phyloP scores from a whole-genome alignment of 768 basidiomycete species.

The Leccinellum luteum region DNA sequence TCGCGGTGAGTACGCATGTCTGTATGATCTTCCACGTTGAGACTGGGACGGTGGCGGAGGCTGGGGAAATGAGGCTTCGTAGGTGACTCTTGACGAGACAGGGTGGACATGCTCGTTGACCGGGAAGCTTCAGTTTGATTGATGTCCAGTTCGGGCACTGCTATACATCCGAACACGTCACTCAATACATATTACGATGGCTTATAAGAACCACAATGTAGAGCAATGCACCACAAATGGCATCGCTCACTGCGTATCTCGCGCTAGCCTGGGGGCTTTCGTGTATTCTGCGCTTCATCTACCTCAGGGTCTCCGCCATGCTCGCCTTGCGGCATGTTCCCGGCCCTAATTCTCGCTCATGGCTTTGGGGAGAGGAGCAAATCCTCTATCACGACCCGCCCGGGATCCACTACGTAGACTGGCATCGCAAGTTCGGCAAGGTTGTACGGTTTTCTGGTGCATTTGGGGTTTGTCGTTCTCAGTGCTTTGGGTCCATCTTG shows the following conservation, averaged over 20 bases:
- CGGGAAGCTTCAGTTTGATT: not conserved
- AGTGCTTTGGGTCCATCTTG: constrained; percentile 3
- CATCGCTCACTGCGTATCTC: constrained; percentile 4
- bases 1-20: constrained; percentile 34
- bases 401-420: constrained; percentile 49
- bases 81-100: constrained; percentile 24
- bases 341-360: constrained; percentile 47
- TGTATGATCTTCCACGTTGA: constrained; percentile 38
- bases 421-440: constrained; percentile 53
- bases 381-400: constrained; percentile 49
- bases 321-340: constrained; percentile 44
- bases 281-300: constrained; percentile 32
- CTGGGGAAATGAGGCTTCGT: constrained; percentile 25
- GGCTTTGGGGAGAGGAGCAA: constrained; percentile 65
- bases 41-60: constrained; percentile 30
- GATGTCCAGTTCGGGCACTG: constrained; percentile 1
- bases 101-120: constrained; percentile 25
- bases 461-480: constrained; percentile 43
- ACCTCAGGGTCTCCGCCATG: constrained; percentile 34
- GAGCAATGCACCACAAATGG: constrained; percentile 8
- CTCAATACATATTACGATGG: not conserved
- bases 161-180: constrained; percentile 18
- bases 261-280: constrained; percentile 23
- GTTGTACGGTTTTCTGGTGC: constrained; percentile 56
- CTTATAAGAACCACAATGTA: constrained; percentile 6